Base-by-base conservation (phyloP, 768 basidiomycete genomes). In the Hypsizygus marmoreus region DNA sequence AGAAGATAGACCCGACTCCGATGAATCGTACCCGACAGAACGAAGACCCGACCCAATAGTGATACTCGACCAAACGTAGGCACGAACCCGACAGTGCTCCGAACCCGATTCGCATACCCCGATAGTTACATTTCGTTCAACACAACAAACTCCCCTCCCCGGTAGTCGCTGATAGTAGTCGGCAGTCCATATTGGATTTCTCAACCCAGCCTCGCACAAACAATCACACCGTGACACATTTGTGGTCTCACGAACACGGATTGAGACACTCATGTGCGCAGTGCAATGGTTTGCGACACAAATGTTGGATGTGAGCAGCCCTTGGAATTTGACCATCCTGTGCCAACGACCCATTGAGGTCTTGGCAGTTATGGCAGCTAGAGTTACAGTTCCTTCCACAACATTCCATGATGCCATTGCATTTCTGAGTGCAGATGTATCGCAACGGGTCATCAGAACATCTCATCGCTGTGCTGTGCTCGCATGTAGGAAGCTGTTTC, bases 251-350 rank as follows among this genome's bases (percentile, higher is more conserved):
- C 0, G 80, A 77, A 44, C 86, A 88, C 1, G 56, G 45, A 2
- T 65, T 63, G 6, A 60, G 62, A 49, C 86, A 88, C 1, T 52
- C 45, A 61, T 86, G 82, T 10, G 72, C 75, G 55, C 86, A 87
- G 55, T 76, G 77, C 0, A 84, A 68, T 3, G 36, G 37, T 36
- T 74, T 71, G 43, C 76, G 65, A 59, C 86, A 88, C 0, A 66
- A 61, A 55, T 86, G 84, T 0, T 30, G 6, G 0, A 49, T 22
- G 50, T 85, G 84, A 4, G 51, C 47, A 8, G 22, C 59, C 49
- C 76, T 65, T 35, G 12, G 30, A 26, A 67, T 61, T 12, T 23
- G 48, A 4, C 40, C 28, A 17, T 34, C 28, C 2, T 42, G 39
- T 32, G 12, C 35, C 12, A 16, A 25, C 13, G 22, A 19, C 19